Base-by-base conservation (phyloP, 2,329 filamentous ascomycete genomes). In the Epichloe amarillans region DNA sequence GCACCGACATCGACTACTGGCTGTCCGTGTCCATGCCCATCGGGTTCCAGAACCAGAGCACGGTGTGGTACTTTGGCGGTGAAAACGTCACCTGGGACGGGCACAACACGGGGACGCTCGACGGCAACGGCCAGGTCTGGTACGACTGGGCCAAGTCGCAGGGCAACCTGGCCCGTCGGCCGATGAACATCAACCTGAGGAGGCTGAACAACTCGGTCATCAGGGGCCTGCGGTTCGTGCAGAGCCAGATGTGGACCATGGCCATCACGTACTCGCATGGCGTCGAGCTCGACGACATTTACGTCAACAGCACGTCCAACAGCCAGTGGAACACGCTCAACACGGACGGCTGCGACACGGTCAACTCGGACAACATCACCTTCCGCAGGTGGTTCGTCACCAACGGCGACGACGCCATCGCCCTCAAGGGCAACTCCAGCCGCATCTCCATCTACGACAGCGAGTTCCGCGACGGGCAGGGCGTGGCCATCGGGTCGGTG, bases 161-260 rank as follows among this genome's bases (percentile, higher is more conserved):
- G 11, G 69, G 66, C 35, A 78, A 79, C 53, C 66, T 73, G 51
- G 65, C 71, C 3, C 62, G 70, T 12, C 68, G 77, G 10, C 76
- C 76, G 8, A 71, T 81, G 55, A 77, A 73, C 17, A 69, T 80
- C 57, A 71, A 67, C 52, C 64, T 64, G 47, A 55, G 64, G 17
- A 63, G 66, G 3, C 66, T 75, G 3, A 72, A 62, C 5, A 72
- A 79, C 57, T 72, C 72, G 0, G 59, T 72, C 3, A 64, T 80
- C 12, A 62, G 66, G 38, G 69, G 74, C 3, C 53, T 80, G 15
- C 66, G 66, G 2, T 79, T 78, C 54, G 62, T 81, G 7, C 71
- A 77, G 53, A 76, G 71, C 53, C 77, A 81, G 62, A 81, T 82
- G 77, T 82, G 78, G 71, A 74, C 74, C 0, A 73, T 80, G 69